Evolutionary conservation across 352 stramenopile species (phyloP).

Genomic region (Globisporangium ultimum): DNA sequence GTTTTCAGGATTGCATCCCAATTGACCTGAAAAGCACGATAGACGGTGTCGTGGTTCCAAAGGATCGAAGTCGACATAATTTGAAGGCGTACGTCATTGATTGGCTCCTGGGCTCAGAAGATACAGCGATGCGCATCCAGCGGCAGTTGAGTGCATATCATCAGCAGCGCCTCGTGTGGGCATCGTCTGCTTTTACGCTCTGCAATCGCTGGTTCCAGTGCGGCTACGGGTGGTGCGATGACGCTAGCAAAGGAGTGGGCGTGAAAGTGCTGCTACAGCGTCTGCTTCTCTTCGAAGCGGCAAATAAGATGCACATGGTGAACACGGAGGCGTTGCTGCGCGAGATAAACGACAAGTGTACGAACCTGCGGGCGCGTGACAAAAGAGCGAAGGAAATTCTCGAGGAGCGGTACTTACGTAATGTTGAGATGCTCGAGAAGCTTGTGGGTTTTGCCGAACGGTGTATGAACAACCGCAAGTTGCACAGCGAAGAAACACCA

Average conservation of each 20-base stretch:
- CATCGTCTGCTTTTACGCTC: constrained; percentile 53
- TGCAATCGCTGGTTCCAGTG: constrained; percentile 64
- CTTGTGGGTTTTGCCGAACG: constrained; percentile 52
- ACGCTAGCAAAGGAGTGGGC: constrained; percentile 46
- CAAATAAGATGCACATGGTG: constrained; percentile 80
- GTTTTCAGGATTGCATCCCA: constrained; percentile 40
- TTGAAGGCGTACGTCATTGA: constrained; percentile 49
- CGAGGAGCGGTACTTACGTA: constrained; percentile 34
- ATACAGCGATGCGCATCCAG: constrained; percentile 40
- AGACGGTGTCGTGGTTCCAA: constrained; percentile 41
- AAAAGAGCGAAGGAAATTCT: constrained; percentile 36
- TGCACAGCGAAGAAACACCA: constrained; percentile 66
- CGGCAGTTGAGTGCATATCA: constrained; percentile 44
- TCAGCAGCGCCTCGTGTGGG: constrained; percentile 48
- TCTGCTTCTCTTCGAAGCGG: constrained; percentile 54
- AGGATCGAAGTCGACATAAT: constrained; percentile 34
- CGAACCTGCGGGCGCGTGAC: constrained; percentile 43
- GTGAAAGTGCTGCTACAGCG: constrained; percentile 57
- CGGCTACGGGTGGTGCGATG: constrained; percentile 64
- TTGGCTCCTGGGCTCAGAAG: constrained; percentile 61
- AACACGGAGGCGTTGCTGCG: constrained; percentile 51
- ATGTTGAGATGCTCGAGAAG: constrained; percentile 42
- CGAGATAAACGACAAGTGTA: constrained; percentile 65
- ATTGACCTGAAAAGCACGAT: constrained; percentile 36
- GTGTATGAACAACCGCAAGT: constrained; percentile 72